Base-by-base conservation (phyloP, 306 rosid genomes). In the Gynostemma pentaphyllum region DNA sequence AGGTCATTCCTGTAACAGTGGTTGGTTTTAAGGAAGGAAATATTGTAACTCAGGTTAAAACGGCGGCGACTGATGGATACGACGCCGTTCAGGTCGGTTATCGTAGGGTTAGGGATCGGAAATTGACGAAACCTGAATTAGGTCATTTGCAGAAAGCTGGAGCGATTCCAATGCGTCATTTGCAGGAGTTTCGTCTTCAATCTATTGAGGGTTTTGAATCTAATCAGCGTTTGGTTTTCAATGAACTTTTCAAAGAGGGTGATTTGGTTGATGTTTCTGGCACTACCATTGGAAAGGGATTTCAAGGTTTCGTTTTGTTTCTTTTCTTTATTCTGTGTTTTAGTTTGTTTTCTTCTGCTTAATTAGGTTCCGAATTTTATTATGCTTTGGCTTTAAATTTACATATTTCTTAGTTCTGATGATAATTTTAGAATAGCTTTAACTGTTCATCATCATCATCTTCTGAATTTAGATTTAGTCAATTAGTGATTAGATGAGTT, bases 1-100 rank as follows among this genome's bases (percentile, higher is more conserved):
- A 70, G 73, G 96, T 92, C 8, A 90, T 92, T 28, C 96, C 98
- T 0, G 96, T 92, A 34, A 92, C 98, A 0, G 87, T 92, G 5
- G 94, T 92, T 16, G 98, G 96, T 26, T 88, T 92, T 78, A 92
- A 81, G 74, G 96, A 92, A 72, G 98, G 98, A 1, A 92, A 92
- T 74, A 81, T 92, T 14, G 94, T 92, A 10, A 92, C 96, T 2
- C 98, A 92, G 70, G 62, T 88, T 11, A 92, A 88, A 69, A 88
- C 94, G 15, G 79, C 82, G 5, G 87, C 95, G 44, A 88, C 95
- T 0, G 96, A 92, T 16, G 96, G 95, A 0, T 92, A 92, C 79
- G 66, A 68, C 57, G 81, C 94, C 16, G 95, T 92, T 0, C 98
- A 91, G 74, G 72, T 92, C 4, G 98, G 98, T 0, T 92, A 92